Base-by-base conservation (phyloP, 305 asterid genomes). In the Fraxinus angustifolia region DNA sequence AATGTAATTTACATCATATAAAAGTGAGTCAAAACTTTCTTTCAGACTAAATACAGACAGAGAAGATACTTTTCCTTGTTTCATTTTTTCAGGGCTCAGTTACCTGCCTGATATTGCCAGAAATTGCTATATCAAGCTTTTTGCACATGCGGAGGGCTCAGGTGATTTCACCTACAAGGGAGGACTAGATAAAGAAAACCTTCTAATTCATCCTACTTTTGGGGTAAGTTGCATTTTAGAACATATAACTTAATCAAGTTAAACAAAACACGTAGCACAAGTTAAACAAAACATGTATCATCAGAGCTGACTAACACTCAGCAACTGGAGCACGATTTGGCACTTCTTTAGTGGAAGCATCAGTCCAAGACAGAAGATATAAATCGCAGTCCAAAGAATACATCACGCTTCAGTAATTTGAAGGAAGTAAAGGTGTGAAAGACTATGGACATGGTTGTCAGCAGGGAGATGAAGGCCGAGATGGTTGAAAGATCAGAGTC, bases 1-100 rank as follows among this genome's bases (percentile, higher is more conserved):
- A 78, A 67, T 33, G 50, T 78, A 73, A 42, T 42, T 65, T 14
- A 79, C 78, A 60, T 11, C 11, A 62, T 35, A 73, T 35, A 74
- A 38, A 30, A n/a, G 38, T 70, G 50, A 60, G 81, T 48, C 58
- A 50, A 28, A 79, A 79, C 36, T 8, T 53, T 58, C 8, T 75
- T 33, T 72, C 26, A 2, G 75, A 56, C 73, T 74, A 60, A 71
- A 73, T 33, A 76, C 21, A 76, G 19, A 78, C 19, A 11, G 71
- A 77, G 76, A 31, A 58, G 7, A 31, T 42, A 14, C 8, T 48
- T 30, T 38, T 76, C 65, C 65, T 77, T 26, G 40, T 16, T 65
- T 34, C 56, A 11, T 56, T 75, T 28, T 68, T 68, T 68, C 74
- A 68, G 74, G 34, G 40, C 74, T 68, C 74, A 12, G 74, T 12